phyloP scores from a whole-genome alignment of 768 basidiomycete species.

The Naganishia onofrii region DNA sequence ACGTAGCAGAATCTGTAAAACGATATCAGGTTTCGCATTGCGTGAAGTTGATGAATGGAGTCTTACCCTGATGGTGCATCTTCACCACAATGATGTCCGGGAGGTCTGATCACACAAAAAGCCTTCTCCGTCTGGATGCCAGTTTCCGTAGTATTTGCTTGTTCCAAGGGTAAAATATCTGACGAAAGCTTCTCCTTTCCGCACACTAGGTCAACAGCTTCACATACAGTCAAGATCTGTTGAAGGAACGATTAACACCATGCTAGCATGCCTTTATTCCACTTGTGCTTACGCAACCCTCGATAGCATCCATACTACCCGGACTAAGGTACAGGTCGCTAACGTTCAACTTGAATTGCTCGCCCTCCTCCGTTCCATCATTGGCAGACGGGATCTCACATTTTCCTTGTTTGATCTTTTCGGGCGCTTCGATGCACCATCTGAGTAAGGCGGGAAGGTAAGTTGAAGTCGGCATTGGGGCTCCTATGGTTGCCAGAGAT shows the following conservation, averaged over 20 bases:
- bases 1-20: slow-evolving; percentile 73
- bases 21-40: not conserved
- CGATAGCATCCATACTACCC: slow-evolving; percentile 49
- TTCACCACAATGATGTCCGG: slow-evolving; percentile 92
- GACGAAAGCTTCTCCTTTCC: too few relatives aligned
- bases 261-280: not conserved
- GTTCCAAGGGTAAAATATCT: not conserved
- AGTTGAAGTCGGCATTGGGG: slow-evolving; percentile 30
- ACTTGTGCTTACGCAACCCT: slow-evolving; percentile 46
- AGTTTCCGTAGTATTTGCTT: not conserved
- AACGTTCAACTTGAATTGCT: slow-evolving; percentile 41
- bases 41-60: not conserved
- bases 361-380: slow-evolving; percentile 19
- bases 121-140: slow-evolving; percentile 52
- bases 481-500: slow-evolving; percentile 10
- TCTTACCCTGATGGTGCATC: slow-evolving; percentile 71
- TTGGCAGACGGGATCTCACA: slow-evolving; percentile 45
- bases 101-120: slow-evolving; percentile 82
- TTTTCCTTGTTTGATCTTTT: slow-evolving; percentile 45
- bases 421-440: slow-evolving; percentile 48
- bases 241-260: not conserved
- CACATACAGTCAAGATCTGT: slow-evolving; percentile 61
- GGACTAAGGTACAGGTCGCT: slow-evolving; percentile 50
- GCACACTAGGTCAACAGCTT: slow-evolving; percentile 73
- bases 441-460: slow-evolving; percentile 42